Conservation (phyloP, 2,329 filamentous ascomycete species). For the Alternaria metachromatica region DNA sequence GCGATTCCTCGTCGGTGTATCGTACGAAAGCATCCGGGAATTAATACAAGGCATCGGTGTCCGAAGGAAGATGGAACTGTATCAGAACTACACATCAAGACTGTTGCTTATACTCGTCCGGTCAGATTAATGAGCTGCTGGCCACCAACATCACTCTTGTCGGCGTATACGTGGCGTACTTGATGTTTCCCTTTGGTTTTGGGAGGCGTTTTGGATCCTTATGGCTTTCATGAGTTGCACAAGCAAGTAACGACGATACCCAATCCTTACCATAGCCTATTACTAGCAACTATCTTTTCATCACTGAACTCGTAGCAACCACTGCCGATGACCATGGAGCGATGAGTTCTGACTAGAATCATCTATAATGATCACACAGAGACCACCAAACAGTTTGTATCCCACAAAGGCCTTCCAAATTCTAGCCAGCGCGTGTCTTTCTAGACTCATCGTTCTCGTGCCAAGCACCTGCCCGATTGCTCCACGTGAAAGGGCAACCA, state of each 20-base stretch:
- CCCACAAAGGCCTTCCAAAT: not conserved
- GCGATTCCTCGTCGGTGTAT: not conserved
- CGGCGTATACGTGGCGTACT: conserved; percentile 4
- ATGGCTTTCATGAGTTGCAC: conserved; percentile 4
- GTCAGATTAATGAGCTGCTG: conserved; percentile 9
- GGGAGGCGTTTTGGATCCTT: conserved; percentile 3
- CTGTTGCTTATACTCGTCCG: not conserved
- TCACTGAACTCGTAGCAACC: not conserved
- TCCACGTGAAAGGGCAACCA: conserved; percentile 9
- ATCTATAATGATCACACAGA: not conserved
- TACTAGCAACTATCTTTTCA: not conserved
- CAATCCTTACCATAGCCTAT: conserved; percentile 4
- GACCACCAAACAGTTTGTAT: not conserved
- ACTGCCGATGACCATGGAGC: not conserved
- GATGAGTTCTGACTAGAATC: not conserved
- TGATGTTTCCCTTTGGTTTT: not conserved
- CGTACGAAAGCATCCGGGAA: not conserved
- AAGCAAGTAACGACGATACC: conserved; percentile 13
- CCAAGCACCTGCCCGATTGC: conserved; percentile 4
- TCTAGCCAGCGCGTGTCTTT: not conserved
- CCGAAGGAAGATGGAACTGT: not conserved
- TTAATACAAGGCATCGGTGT: not conserved
- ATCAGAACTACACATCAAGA: not conserved
- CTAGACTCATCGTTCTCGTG: not conserved
- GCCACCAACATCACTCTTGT: conserved; percentile 2